Conservation (phyloP, 179 eudicot genomes). For the Spinacia oleracea region DNA sequence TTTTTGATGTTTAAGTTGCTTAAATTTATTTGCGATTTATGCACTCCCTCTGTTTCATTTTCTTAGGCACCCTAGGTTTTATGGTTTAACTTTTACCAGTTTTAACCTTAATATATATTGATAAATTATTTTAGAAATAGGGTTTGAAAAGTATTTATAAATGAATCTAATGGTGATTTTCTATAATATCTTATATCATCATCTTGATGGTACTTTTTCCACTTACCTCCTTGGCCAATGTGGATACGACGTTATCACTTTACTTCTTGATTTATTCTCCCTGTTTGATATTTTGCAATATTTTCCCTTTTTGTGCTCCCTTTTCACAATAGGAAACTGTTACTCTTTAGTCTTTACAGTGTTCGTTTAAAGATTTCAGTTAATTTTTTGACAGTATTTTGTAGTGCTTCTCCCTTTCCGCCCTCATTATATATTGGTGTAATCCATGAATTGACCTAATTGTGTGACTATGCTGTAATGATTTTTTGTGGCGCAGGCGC, state of each 20-base stretch:
- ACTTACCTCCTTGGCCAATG: neutral
- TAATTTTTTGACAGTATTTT: neutral
- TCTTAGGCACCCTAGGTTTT: neutral
- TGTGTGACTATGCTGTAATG: neutral
- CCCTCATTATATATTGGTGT: neutral
- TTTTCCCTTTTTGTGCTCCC: neutral
- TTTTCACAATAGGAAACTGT: neutral
- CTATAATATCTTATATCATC: too few species aligned
- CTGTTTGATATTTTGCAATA: neutral
- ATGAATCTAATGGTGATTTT: too few species aligned
- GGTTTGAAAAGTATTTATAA: too few species aligned
- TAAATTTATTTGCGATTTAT: neutral
- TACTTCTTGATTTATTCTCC: neutral
- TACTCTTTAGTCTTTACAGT: neutral
- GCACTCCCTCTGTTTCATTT: neutral
- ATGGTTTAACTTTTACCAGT: neutral
- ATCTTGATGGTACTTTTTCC: neutral
- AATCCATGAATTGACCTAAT: neutral
- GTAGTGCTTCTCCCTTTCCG: neutral
- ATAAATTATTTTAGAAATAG: too few species aligned
- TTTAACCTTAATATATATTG: neutral
- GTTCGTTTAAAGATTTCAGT: neutral
- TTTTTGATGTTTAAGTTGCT: neutral
- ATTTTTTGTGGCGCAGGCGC: conserved; percentile 45
- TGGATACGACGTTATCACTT: neutral